Conservation (phyloP, 768 basidiomycete genomes). For the Lepiota subincarnata region DNA sequence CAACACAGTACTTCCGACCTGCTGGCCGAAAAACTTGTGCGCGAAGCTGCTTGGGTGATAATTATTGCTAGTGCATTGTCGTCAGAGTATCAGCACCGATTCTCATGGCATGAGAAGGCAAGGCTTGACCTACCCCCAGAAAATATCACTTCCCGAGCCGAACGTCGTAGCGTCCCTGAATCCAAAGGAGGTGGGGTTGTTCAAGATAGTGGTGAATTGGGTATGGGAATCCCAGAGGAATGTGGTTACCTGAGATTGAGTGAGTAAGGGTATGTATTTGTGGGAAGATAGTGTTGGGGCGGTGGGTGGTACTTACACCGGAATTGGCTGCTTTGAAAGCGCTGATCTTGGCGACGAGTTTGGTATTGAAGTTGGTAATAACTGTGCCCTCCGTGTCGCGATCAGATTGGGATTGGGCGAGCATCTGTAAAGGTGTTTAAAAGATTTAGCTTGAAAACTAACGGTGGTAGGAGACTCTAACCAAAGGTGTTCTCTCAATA, state of each 20-base stretch:
- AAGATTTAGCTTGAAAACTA: not conserved
- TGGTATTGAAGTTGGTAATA: conserved; percentile 48
- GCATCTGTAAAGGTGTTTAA: conserved; percentile 37
- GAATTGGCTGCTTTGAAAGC: conserved; percentile 39
- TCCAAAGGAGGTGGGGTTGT: conserved; percentile 46
- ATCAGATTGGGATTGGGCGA: conserved; percentile 34
- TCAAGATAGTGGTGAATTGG: conserved; percentile 45
- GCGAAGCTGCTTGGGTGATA: conserved; percentile 50
- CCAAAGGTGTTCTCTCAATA: conserved; percentile 40
- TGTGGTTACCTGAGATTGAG: conserved; percentile 35
- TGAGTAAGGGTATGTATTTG: not conserved
- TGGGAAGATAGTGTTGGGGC: not conserved
- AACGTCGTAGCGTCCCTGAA: conserved; percentile 50
- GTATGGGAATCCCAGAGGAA: conserved; percentile 50
- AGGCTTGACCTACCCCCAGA: conserved; percentile 46
- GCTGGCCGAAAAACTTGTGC: conserved; percentile 33
- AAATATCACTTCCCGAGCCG: conserved; percentile 37
- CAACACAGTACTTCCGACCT: conserved; percentile 23
- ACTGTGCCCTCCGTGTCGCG: conserved; percentile 40
- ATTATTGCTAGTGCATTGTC: conserved; percentile 35
- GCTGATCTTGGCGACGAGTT: conserved; percentile 36
- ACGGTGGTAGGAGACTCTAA: conserved; percentile 14
- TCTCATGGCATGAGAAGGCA: not conserved
- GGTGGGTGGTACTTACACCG: conserved; percentile 36
- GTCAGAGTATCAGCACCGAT: not conserved